These are phyloP conservation scores for Whalleya microplaca DNA, from an alignment of 2,329 filamentous ascomycete species.

Conservation along the genomic window DNA sequence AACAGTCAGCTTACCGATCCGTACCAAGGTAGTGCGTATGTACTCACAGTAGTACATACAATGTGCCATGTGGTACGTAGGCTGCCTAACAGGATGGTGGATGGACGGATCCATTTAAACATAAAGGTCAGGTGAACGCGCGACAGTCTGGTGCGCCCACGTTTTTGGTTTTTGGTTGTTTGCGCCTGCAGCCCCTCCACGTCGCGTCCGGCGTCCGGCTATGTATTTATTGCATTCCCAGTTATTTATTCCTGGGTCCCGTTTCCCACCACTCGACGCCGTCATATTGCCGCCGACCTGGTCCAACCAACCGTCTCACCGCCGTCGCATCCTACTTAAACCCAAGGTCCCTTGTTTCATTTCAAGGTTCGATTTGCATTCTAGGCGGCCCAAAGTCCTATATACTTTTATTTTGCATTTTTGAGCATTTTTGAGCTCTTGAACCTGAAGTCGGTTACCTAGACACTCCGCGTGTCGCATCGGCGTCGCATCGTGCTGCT, in stretches of 20 bases:
- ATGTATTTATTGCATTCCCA: no score
- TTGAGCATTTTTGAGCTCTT: not conserved
- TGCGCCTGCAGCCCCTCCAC: slow-evolving; percentile 19
- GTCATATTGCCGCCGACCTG: slow-evolving; percentile 11
- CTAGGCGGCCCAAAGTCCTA: no score
- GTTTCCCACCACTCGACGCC: slow-evolving; percentile 13
- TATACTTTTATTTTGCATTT: not conserved
- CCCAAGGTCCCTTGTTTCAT: not conserved
- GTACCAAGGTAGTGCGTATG: no score
- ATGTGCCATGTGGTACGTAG: no score
- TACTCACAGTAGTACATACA: no score
- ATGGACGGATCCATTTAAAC: not conserved
- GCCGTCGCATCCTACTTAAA: slow-evolving; percentile 7
- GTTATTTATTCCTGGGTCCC: not conserved
- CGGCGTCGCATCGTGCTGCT: not conserved
- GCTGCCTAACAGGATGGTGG: not conserved
- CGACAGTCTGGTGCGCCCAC: slow-evolving; percentile 5
- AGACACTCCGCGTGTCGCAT: no score
- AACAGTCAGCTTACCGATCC: no score
- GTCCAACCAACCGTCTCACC: slow-evolving; percentile 6
- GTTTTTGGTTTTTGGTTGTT: slow-evolving; percentile 5
- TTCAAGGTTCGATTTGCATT: not conserved
- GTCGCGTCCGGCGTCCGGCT: no score
- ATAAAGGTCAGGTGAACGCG: not conserved
- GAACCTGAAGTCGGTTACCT: no score